Conservation (phyloP, 2,329 filamentous ascomycete genomes). For the Calonectria naviculata region DNA sequence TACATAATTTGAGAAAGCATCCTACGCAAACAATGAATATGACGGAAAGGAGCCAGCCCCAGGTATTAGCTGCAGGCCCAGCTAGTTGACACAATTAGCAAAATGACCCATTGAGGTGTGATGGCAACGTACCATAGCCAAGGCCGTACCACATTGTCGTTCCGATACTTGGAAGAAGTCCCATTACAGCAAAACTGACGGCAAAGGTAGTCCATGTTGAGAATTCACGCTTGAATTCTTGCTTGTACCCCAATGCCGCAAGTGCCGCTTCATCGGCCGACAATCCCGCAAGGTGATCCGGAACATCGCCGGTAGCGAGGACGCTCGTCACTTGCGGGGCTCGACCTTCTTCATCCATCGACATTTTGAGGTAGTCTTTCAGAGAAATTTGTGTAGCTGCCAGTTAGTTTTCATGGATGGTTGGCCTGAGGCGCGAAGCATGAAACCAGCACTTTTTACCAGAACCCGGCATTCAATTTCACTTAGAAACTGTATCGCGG, state of each 20-base stretch:
- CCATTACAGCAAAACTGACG: conserved; percentile 24
- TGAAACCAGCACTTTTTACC: neutral
- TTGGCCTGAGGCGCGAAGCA: too few relatives aligned
- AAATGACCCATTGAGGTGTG: neutral
- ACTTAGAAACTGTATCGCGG: neutral
- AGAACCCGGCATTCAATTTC: neutral
- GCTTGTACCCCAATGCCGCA: conserved; percentile 24
- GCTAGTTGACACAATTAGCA: neutral
- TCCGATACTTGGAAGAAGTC: conserved; percentile 23
- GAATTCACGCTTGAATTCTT: conserved; percentile 25
- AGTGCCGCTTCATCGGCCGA: conserved; percentile 18
- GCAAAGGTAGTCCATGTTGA: conserved; percentile 19
- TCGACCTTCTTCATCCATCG: conserved; percentile 7
- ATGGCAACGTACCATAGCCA: conserved; percentile 9
- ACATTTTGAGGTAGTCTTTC: neutral
- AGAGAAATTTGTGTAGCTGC: neutral
- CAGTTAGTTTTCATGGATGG: neutral
- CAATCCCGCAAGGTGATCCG: conserved; percentile 10
- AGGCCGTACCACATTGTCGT: conserved; percentile 26
- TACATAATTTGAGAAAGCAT: neutral
- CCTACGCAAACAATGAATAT: conserved; percentile 26
- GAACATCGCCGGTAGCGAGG: conserved; percentile 15
- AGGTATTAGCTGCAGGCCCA: conserved; percentile 23
- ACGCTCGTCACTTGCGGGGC: conserved; percentile 12
- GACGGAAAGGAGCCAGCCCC: conserved; percentile 23